These are phyloP conservation scores for Speleostelium caveatum DNA, from an alignment of 78 protist genomes.

Conservation along the genomic window DNA sequence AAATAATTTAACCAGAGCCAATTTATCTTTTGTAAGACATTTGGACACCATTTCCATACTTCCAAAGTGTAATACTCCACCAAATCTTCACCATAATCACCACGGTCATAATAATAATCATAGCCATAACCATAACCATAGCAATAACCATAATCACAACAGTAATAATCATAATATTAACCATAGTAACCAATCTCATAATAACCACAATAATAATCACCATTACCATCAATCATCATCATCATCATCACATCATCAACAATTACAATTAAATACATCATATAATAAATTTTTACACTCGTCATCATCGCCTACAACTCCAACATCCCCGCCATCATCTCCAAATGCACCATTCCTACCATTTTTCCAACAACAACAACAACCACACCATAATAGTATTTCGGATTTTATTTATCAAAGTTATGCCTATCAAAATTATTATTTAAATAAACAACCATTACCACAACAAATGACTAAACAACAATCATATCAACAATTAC, in stretches of 20 bases:
- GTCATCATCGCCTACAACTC: too few relatives aligned
- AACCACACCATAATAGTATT: too few relatives aligned
- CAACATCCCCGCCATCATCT: too few relatives aligned
- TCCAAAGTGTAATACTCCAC: conserved; percentile 12
- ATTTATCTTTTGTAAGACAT: conserved; percentile 38
- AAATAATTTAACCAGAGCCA: conserved; percentile 51
- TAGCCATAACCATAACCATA: background rate
- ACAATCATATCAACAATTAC: too few relatives aligned
- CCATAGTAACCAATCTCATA: background rate
- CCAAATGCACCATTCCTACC: background rate
- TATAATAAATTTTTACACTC: too few relatives aligned
- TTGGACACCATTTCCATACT: conserved; percentile 32
- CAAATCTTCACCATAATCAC: conserved; percentile 11
- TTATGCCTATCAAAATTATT: too few relatives aligned
- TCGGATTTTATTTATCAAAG: too few relatives aligned
- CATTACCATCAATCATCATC: background rate
- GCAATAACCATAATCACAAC: background rate
- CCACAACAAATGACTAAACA: too few relatives aligned
- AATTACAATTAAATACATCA: too few relatives aligned
- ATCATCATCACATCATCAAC: too few relatives aligned
- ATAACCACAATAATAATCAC: background rate
- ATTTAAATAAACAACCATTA: too few relatives aligned
- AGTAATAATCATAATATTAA: background rate
- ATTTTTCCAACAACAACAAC: too few relatives aligned
- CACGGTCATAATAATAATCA: background rate